Conservation (phyloP, 805 yeast genomes). For the Yarrowia sp. region DNA sequence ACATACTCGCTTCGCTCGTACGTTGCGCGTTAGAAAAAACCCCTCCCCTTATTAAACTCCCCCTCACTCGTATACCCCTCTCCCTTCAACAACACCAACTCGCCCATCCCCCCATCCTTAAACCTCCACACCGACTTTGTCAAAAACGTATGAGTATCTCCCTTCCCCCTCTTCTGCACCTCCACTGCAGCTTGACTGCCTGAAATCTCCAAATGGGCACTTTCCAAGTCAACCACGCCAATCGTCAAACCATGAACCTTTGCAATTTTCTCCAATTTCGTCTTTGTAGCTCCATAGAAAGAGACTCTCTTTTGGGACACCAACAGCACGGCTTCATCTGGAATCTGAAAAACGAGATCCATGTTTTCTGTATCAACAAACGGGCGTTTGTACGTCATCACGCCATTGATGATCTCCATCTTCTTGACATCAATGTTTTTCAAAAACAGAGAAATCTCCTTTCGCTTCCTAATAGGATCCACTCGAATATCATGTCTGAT, state of each 20-base stretch:
- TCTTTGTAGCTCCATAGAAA: background rate
- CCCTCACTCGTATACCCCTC: slow-evolving; percentile 8
- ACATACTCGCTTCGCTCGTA: background rate
- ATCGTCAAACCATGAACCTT: background rate
- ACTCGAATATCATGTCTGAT: slow-evolving; percentile 50
- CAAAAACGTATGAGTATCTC: background rate
- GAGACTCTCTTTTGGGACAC: background rate
- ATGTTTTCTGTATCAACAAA: slow-evolving; percentile 44
- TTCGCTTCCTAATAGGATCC: slow-evolving; percentile 52
- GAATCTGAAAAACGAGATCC: slow-evolving; percentile 45
- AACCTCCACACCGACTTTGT: slow-evolving; percentile 23
- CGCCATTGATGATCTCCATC: slow-evolving; percentile 28
- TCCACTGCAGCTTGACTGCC: background rate
- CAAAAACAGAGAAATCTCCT: slow-evolving; percentile 58
- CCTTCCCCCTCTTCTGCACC: background rate
- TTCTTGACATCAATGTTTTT: slow-evolving; percentile 43
- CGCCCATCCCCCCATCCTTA: background rate
- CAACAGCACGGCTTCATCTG: slow-evolving; percentile 3
- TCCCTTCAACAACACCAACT: slow-evolving; percentile 2
- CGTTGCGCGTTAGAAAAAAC: background rate
- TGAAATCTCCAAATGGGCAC: slow-evolving; percentile 11
- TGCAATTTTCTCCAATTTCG: slow-evolving; percentile 4
- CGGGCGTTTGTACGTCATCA: slow-evolving; percentile 47
- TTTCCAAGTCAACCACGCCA: background rate
- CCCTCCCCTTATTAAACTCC: background rate